Conservation (phyloP, 257 asterid genomes). For the Solanum bukasovii region DNA sequence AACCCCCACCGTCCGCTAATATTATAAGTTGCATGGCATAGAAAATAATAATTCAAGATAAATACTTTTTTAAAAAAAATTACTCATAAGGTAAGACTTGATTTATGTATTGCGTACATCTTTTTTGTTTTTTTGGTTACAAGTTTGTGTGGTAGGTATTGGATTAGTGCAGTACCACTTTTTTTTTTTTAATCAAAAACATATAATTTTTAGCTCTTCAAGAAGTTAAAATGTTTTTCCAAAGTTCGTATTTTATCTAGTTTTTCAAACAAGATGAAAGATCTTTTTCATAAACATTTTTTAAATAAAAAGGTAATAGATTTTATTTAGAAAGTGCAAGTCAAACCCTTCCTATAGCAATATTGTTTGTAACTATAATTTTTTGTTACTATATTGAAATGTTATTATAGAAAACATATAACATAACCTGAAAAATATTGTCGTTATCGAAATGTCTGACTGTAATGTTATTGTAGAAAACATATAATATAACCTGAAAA, state of each 20-base stretch:
- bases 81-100: neutral
- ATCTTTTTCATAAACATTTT: neutral
- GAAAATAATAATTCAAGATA: neutral
- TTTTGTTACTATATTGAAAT: neutral
- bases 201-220: neutral
- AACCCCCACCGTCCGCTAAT: neutral
- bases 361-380: neutral
- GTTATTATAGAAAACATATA: too few relatives aligned
- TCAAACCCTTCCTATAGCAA: neutral
- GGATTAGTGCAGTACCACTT: neutral
- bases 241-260: neutral
- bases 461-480: neutral
- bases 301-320: neutral
- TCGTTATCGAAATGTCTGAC: too few relatives aligned
- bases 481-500: too few relatives aligned
- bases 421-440: neutral
- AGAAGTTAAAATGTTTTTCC: neutral
- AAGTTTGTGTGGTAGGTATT: neutral
- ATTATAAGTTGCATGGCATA: neutral
- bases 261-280: neutral
- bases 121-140: neutral
- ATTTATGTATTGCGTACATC: neutral
- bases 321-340: neutral
- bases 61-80: rapidly evolving
- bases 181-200: neutral